A percentile compares a stretch with the other conserved stretches of the same genome.
phyloP scores from a whole-genome alignment of 345 rosid genomes.

The Turnera subulata region DNA sequence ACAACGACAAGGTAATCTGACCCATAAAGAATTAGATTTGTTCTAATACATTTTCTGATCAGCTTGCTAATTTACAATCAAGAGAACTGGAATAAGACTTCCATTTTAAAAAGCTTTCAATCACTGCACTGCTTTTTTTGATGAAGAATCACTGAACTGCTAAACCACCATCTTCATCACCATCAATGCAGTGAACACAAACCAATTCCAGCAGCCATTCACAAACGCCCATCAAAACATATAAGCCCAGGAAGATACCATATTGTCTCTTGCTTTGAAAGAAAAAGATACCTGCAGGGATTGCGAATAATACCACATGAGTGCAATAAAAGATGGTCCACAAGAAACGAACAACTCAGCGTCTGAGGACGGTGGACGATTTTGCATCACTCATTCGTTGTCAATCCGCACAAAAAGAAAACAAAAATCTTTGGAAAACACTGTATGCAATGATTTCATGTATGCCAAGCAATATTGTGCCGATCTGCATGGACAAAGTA shows the following conservation, averaged over 20 bases:
- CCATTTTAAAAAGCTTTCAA: too few relatives aligned
- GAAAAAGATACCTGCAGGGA: conserved; percentile 6
- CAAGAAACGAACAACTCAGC: too few relatives aligned
- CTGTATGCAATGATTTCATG: too few relatives aligned
- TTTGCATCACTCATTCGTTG: too few relatives aligned
- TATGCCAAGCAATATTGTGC: too few relatives aligned
- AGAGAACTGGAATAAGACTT: conserved; percentile 1
- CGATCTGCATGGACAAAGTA: too few relatives aligned
- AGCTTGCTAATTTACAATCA: conserved; percentile 7
- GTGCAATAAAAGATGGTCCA: too few relatives aligned
- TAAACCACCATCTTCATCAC: conserved; percentile 27
- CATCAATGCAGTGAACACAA: conserved; percentile 20
- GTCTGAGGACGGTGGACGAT: too few relatives aligned
- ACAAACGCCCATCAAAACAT: conserved; percentile 31
- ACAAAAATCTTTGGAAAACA: background rate
- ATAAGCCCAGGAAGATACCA: conserved; percentile 19
- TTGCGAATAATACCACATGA: background rate
- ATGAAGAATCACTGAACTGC: too few relatives aligned
- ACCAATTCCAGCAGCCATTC: conserved; percentile 32
- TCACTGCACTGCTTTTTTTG: too few relatives aligned
- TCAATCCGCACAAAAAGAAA: too few relatives aligned
- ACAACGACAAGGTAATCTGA: conserved; percentile 8
- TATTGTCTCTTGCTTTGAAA: conserved; percentile 16
- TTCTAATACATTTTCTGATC: conserved; percentile 23
- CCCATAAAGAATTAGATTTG: conserved; percentile 12